phyloP scores from a whole-genome alignment of 306 rosid species.

The Dalbergia cochinchinensis region DNA sequence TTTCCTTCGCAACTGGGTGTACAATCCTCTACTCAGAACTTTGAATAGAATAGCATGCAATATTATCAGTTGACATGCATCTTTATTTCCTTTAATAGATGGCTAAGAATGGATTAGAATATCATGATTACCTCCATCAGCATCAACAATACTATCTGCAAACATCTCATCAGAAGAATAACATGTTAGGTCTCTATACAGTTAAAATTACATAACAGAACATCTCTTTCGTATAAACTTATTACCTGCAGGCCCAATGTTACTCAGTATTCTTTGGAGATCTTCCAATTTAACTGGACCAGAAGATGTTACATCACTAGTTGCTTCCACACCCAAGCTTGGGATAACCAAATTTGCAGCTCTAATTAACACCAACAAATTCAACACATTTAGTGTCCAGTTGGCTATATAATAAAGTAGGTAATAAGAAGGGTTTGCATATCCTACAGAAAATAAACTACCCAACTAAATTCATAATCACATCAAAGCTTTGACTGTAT shows the following conservation, averaged over 20 bases:
- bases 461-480: constrained; percentile 32
- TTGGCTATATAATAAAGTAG: neutral
- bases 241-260: constrained; percentile 82
- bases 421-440: constrained; percentile 13
- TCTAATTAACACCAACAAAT: constrained; percentile 30
- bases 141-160: constrained; percentile 74
- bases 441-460: constrained; percentile 24
- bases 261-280: constrained; percentile 85
- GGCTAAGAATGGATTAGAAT: constrained; percentile 29
- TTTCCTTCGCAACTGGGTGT: neutral
- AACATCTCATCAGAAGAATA: constrained; percentile 45
- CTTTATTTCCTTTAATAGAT: constrained; percentile 7
- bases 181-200: constrained; percentile 49
- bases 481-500: constrained; percentile 7
- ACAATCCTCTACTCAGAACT: constrained; percentile 11
- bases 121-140: constrained; percentile 79
- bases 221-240: constrained; percentile 25
- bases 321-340: constrained; percentile 67
- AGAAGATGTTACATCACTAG: constrained; percentile 66
- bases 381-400: constrained; percentile 24
- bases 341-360: constrained; percentile 68
- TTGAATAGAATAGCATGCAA: constrained; percentile 36
- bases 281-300: constrained; percentile 90
- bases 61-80: constrained; percentile 27
- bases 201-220: constrained; percentile 11